Evolutionary conservation across 1,139 yeast species (phyloP), one percentile per base, ranked within the genome.

Genomic region (Saccharomyces hybrid): DNA sequence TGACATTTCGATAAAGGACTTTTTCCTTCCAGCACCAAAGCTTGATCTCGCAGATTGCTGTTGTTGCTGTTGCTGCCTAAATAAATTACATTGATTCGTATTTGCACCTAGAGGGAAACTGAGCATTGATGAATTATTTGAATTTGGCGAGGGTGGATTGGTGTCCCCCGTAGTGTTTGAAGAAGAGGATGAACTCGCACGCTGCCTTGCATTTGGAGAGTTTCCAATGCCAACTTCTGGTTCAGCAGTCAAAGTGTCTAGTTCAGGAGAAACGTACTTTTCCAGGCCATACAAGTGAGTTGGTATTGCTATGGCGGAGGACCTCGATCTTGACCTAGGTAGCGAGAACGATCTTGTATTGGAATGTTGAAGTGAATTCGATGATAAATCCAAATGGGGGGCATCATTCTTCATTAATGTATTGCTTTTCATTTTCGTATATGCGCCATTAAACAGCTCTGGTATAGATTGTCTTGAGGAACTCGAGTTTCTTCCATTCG

Each of bases 1-100:
- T 6, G 53, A 51, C 27, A 46, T n/a, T 27, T 51, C 53, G 27
- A 51, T 51, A 34, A 46, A 47, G 2, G 53, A 51, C 23, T 51
- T 51, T 41, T 51, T 51, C n/a, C 53, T 46, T 25, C 38, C 38
- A 32, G 38, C 38, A 13, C 38, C 38, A 13, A 32, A 32, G 38
- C 38, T 32, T 32, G 38, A 13, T 32, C 4, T 32, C 4, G 38
- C 38, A 13, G 4, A 32, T 5, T 13, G 38, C 38, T 11, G 38
- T 13, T 32, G 38, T 4, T 32, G 38, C 38, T 11, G 38, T 5
- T 32, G 38, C 38, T 32, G 38, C 9, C 38, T 32, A 2, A 2
- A 13, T 32, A 13, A 13, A 13, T 32, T 11, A 13, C 14, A 32
- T 32, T 13, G 38, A 13, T 32, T 32, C 38, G 38, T 32, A 32